These are phyloP conservation scores for Oryza rufipogon DNA, from an alignment of 176 grass and related monocot genomes.

Conservation along the genomic window DNA sequence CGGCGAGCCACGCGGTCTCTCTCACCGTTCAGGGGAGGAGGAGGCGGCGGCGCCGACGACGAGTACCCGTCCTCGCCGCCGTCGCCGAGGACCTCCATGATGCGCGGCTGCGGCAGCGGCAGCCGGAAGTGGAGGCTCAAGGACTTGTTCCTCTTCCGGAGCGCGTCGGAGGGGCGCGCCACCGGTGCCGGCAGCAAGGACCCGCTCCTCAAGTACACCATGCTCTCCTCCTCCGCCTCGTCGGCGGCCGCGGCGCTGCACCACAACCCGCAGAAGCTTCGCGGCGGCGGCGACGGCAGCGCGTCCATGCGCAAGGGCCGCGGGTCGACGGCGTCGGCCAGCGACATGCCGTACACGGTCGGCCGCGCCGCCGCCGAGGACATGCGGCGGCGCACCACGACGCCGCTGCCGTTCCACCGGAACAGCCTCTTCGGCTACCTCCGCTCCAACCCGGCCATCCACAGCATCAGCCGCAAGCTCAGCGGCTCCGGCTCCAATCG, in stretches of 20 bases:
- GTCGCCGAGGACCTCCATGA: constrained; percentile 43
- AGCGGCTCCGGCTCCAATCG: constrained; percentile 30
- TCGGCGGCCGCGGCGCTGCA: background rate
- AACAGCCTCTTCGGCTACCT: constrained; percentile 87
- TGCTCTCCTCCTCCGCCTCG: constrained; percentile 39
- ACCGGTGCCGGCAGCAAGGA: constrained; percentile 70
- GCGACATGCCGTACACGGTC: constrained; percentile 68
- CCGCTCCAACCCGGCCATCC: constrained; percentile 77
- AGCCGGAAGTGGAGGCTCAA: constrained; percentile 87
- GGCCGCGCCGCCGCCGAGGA: constrained; percentile 66
- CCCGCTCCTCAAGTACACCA: constrained; percentile 69
- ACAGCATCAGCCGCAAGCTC: constrained; percentile 74
- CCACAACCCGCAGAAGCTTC: constrained; percentile 6
- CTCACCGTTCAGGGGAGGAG: constrained; percentile 59
- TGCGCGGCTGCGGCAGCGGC: constrained; percentile 63
- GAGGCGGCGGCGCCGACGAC: constrained; percentile 22
- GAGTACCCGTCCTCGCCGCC: constrained; percentile 42
- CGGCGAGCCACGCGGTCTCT: constrained; percentile 61
- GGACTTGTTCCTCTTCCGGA: constrained; percentile 92
- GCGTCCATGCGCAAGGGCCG: constrained; percentile 57
- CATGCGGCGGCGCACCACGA: constrained; percentile 67
- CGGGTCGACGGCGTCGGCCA: constrained; percentile 52
- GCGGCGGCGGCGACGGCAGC: constrained; percentile 18
- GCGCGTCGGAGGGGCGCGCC: constrained; percentile 86
- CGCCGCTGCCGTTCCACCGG: constrained; percentile 84